Conservation (phyloP, 345 rosid genomes). For the Salix dunnii region DNA sequence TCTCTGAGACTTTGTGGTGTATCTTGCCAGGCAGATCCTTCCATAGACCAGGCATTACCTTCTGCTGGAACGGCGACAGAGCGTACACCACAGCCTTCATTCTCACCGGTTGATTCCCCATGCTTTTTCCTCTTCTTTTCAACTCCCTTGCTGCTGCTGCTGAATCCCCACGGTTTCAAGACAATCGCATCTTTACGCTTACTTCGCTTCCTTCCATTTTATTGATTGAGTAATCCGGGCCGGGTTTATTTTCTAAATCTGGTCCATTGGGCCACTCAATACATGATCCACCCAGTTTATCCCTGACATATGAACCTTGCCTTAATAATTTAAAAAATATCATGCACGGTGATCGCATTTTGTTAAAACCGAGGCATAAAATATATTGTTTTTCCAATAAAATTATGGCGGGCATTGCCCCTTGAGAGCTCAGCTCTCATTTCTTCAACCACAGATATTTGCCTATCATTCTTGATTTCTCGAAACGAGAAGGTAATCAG, state of each 20-base stretch:
- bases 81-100: conserved; percentile 84
- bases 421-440: too few relatives aligned
- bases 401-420: too few relatives aligned
- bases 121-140: not conserved
- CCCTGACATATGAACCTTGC: too few relatives aligned
- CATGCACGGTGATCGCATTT: too few relatives aligned
- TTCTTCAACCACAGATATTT: too few relatives aligned
- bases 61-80: conserved; percentile 80
- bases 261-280: not conserved
- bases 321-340: too few relatives aligned
- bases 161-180: too few relatives aligned
- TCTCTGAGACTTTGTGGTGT: conserved; percentile 78
- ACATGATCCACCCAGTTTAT: not conserved
- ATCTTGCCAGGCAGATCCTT: conserved; percentile 69
- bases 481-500: too few relatives aligned
- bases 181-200: not conserved
- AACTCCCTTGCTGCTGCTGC: too few relatives aligned
- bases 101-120: conserved; percentile 79
- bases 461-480: too few relatives aligned
- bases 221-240: not conserved
- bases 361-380: too few relatives aligned
- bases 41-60: conserved; percentile 68
- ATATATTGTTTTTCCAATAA: too few relatives aligned
- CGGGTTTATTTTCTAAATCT: not conserved
- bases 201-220: not conserved